Conservation (phyloP, 768 basidiomycete genomes). For the Naganishia friedmannii region DNA sequence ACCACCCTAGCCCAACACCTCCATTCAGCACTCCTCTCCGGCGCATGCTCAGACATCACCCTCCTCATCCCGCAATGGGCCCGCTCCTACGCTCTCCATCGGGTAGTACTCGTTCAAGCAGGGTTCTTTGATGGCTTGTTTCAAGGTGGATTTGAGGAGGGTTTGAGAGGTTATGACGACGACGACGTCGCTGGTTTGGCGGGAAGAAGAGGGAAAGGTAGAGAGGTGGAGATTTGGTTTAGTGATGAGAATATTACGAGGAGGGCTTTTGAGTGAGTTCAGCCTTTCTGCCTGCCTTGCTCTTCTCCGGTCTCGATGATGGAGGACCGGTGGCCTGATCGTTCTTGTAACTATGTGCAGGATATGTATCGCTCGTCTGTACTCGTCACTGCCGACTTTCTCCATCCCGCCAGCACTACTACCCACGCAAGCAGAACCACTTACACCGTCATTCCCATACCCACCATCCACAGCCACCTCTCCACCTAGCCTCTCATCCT, state of each 20-base stretch:
- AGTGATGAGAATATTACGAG: conserved; percentile 86
- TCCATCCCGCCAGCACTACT: conserved; percentile 65
- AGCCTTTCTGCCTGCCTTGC: conserved; percentile 3
- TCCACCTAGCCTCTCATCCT: conserved; percentile 56
- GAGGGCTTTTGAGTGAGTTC: conserved; percentile 85
- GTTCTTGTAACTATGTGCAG: conserved; percentile 52
- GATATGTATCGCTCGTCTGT: conserved; percentile 78
- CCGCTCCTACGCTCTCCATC: conserved; percentile 74
- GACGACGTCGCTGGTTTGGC: too few relatives aligned
- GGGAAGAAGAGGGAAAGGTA: conserved; percentile 30
- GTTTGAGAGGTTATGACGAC: conserved; percentile 17
- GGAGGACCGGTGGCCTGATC: too few relatives aligned
- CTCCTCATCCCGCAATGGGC: conserved; percentile 69
- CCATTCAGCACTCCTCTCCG: conserved; percentile 68
- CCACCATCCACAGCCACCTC: not conserved
- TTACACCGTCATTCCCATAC: conserved; percentile 56
- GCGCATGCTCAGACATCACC: conserved; percentile 72
- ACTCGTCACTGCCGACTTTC: conserved; percentile 77
- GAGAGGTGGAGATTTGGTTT: conserved; percentile 66
- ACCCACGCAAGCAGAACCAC: conserved; percentile 66
- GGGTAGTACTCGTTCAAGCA: conserved; percentile 82
- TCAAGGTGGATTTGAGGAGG: conserved; percentile 56
- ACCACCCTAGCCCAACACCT: conserved; percentile 58
- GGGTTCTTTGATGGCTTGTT: conserved; percentile 84
- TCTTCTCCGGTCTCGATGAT: too few relatives aligned